phyloP scores from a whole-genome alignment of 768 basidiomycete genomes.

The Boletus rubroflammeus region DNA sequence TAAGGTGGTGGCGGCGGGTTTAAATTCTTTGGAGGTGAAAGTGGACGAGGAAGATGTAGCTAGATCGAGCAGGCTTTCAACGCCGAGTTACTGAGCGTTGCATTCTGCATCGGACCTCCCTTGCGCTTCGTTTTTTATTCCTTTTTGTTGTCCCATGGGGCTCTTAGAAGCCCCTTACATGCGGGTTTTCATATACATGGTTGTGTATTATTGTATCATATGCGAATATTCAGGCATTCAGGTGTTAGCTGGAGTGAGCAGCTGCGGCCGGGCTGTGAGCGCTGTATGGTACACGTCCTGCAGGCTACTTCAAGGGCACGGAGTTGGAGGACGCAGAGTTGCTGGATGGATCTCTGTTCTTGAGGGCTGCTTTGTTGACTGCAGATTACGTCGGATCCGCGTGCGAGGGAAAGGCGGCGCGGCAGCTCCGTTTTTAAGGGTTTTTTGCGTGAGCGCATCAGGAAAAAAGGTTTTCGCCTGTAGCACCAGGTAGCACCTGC shows the following conservation, averaged over 20 bases:
- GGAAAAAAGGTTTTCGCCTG: too few species aligned
- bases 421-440: constrained; percentile 27
- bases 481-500: too few species aligned
- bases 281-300: constrained; percentile 29
- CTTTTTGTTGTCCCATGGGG: too few species aligned
- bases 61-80: neutral
- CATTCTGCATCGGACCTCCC: neutral
- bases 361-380: constrained; percentile 29
- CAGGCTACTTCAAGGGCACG: constrained; percentile 28
- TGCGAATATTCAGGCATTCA: too few species aligned
- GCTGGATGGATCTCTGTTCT: constrained; percentile 34
- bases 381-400: constrained; percentile 37
- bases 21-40: neutral
- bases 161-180: too few species aligned
- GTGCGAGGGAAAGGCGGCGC: constrained; percentile 32
- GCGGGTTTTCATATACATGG: too few species aligned
- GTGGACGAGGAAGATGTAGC: neutral
- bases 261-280: too few species aligned
- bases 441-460: constrained; percentile 11
- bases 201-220: too few species aligned
- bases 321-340: constrained; percentile 30
- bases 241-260: too few species aligned
- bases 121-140: too few species aligned
- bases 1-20: neutral
- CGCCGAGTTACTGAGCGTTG: neutral